These are phyloP conservation scores for Coniosporium apollinis DNA, from an alignment of 495 filamentous ascomycete species.

Conservation along the genomic window DNA sequence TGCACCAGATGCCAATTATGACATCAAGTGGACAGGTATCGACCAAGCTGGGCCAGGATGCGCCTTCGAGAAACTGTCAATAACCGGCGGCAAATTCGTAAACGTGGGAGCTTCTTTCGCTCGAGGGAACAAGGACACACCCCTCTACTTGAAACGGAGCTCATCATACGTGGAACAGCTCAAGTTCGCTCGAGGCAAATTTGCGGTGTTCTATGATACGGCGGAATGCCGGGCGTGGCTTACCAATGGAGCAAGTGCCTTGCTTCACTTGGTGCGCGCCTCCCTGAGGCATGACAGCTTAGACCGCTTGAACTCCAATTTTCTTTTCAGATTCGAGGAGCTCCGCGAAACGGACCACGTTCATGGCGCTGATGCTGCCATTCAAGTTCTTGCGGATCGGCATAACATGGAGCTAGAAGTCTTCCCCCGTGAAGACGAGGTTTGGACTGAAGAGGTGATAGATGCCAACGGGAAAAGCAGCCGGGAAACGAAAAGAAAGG, in stretches of 20 bases:
- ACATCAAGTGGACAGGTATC: slow-evolving; percentile 2
- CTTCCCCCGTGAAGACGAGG: not conserved
- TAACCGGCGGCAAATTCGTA: slow-evolving; percentile 12
- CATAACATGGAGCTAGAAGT: not conserved
- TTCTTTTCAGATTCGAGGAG: not conserved
- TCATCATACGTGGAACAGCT: slow-evolving; percentile 11
- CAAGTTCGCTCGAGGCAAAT: slow-evolving; percentile 9
- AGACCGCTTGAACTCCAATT: slow-evolving; percentile 5
- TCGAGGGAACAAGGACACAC: slow-evolving; percentile 9
- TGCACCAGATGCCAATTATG: slow-evolving; percentile 8
- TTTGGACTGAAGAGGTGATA: slow-evolving; percentile 1
- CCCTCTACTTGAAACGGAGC: slow-evolving; percentile 1
- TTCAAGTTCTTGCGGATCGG: not conserved
- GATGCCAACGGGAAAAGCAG: slow-evolving; percentile 2
- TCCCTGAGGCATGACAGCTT: slow-evolving; percentile 9
- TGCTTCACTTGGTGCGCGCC: slow-evolving; percentile 19
- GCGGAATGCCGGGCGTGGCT: slow-evolving; percentile 21
- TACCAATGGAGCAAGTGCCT: slow-evolving; percentile 17
- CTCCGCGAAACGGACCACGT: not conserved
- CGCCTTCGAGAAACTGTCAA: slow-evolving; percentile 11
- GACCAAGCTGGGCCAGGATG: not conserved
- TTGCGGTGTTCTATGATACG: slow-evolving; percentile 19
- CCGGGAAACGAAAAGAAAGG: slow-evolving; percentile 3
- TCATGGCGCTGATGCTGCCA: not conserved
- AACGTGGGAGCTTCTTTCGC: slow-evolving; percentile 5